Conservation (phyloP, 1,284 basidiomycete species). For the Exobasidium cylindrosporum region DNA sequence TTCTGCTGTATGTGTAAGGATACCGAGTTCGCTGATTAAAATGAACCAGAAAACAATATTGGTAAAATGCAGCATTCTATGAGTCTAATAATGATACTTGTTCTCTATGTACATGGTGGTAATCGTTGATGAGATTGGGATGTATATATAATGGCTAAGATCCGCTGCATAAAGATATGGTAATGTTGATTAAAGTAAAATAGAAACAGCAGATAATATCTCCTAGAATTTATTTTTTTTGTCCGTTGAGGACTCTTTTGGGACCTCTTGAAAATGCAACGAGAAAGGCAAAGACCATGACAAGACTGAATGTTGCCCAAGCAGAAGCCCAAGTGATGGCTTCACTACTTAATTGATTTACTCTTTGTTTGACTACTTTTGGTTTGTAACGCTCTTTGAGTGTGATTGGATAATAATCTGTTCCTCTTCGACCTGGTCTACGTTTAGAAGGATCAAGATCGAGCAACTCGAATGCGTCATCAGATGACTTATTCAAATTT, state of each 20-base stretch:
- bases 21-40: not conserved
- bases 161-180: too few relatives aligned
- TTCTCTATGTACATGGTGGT: not conserved
- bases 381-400: conserved; percentile 36
- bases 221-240: not conserved
- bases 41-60: not conserved
- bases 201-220: too few relatives aligned
- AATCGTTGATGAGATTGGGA: not conserved
- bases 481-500: not conserved
- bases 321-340: conserved; percentile 39
- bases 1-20: too few relatives aligned
- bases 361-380: conserved; percentile 37
- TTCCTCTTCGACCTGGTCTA: conserved; percentile 32
- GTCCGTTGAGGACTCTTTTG: conserved; percentile 1
- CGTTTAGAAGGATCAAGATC: conserved; percentile 23
- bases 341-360: conserved; percentile 28
- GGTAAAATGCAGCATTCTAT: not conserved
- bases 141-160: too few relatives aligned
- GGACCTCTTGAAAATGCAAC: conserved; percentile 23
- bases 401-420: conserved; percentile 40
- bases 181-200: too few relatives aligned
- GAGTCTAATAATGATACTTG: not conserved
- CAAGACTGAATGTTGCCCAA: conserved; percentile 40
- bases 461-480: conserved; percentile 36
- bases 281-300: conserved; percentile 43